Evolutionary conservation across 495 filamentous ascomycete genomes (phyloP).

Genomic region (Penicillium longicatenatum): DNA sequence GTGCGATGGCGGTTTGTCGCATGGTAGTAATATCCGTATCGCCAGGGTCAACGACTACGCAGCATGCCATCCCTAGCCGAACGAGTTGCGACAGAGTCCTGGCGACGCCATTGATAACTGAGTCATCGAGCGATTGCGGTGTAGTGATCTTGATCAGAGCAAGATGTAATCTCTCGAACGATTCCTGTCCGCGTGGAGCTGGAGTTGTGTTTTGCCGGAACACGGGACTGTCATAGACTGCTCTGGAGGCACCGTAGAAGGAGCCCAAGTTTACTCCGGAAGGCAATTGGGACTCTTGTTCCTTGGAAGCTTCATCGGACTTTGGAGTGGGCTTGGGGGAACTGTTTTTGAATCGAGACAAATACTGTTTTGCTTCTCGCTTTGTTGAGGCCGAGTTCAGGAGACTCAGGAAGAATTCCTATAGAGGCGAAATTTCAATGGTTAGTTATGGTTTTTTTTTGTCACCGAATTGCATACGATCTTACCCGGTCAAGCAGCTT

Average conservation of each 20-base stretch:
- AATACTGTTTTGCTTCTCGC: slow-evolving; percentile 85
- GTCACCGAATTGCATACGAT: not conserved
- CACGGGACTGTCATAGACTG: slow-evolving; percentile 63
- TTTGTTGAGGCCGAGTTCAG: slow-evolving; percentile 84
- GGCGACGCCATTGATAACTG: slow-evolving; percentile 71
- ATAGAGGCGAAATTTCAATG: not conserved
- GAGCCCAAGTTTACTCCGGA: slow-evolving; percentile 62
- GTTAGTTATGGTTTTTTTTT: not conserved
- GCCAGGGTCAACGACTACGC: slow-evolving; percentile 77
- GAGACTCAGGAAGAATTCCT: slow-evolving; percentile 84
- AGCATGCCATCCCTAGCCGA: slow-evolving; percentile 76
- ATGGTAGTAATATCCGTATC: slow-evolving; percentile 33
- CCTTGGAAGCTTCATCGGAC: slow-evolving; percentile 20
- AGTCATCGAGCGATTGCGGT: slow-evolving; percentile 67
- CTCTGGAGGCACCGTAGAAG: slow-evolving; percentile 59
- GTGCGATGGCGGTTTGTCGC: slow-evolving; percentile 53
- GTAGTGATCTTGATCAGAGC: slow-evolving; percentile 83
- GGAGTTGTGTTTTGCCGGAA: slow-evolving; percentile 55
- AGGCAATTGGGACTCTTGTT: slow-evolving; percentile 27
- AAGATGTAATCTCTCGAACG: slow-evolving; percentile 62
- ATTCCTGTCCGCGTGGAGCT: slow-evolving; percentile 32
- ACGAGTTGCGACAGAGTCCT: slow-evolving; percentile 81
- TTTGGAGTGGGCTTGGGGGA: slow-evolving; percentile 25
- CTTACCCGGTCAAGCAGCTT: slow-evolving; percentile 49
- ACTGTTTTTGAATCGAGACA: slow-evolving; percentile 70